Evolutionary conservation across 176 grass and related monocot species (phyloP), one percentile per base, ranked within the genome.

Genomic region (Cocos nucifera): DNA sequence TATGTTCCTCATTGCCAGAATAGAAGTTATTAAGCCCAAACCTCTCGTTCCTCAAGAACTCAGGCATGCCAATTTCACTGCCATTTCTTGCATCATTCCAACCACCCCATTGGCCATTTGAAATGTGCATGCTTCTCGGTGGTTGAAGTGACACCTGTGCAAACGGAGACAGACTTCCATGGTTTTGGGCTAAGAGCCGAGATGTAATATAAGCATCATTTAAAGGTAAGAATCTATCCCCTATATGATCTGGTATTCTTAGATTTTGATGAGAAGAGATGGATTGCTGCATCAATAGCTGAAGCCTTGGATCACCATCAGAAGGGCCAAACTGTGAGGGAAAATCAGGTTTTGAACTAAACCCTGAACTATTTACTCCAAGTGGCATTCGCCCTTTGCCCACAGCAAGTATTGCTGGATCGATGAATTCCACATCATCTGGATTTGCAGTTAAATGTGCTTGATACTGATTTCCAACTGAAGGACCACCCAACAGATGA

Each of bases 371-470:
- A n/a, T 75, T 76, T 61, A 80, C 65, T 75, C 73, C 79, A 56
- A 53, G 5, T 10, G 90, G 66, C 73, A 84, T 86, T 53, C 82
- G 76, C 22, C 82, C 86, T 79, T 95, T 95, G 82, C 79, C 90
- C 50, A 95, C 90, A 59, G 86, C 90, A 28, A 95, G 58, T 74
- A 95, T 86, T 73, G 90, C 90, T 67, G 90, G 90, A 83, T 95
- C 90, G 26, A 86, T 76, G 73, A 89, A 89, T 78, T 89, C 86
- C 58, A 86, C 53, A 60, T 95, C 90, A 75, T 63, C 67, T 48
- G 79, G 39, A 67, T 83, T 84, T 73, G 82, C 75, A 16, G 50
- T n/a, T 56, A 75, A 62, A 22, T 85, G 76, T 63, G 78, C 44
- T 80, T 86, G 79, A 72, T 80, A 79, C 48, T 75, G 79, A 79